Base-by-base conservation (phyloP, 331 rosid species). In the Rhamnella rubrinervis region DNA sequence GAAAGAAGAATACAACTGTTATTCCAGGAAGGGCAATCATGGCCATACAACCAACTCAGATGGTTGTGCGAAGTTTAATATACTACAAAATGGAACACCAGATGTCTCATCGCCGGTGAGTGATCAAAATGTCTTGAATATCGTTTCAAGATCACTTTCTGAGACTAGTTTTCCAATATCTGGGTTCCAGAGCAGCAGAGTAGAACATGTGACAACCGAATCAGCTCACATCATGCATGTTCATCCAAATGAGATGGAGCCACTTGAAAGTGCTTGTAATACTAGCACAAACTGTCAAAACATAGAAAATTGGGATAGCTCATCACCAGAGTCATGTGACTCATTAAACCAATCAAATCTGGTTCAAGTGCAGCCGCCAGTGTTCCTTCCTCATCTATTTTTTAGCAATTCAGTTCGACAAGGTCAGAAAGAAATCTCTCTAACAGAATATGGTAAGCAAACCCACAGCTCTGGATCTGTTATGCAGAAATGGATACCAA, bases 401-500 rank as follows among this genome's bases (percentile, higher is more conserved):
- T 79, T 44, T 44, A 44, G 73, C 66, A 73, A 80, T 59, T 76
- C 80, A 63, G 73, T 59, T 62, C 67, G 52, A 71, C 89, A 73
- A 82, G 78, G 65, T 21, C 77, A 71, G 68, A 81, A 74, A 75
- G 87, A 77, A 75, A 83, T 72, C 65, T 55, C 83, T 67, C 65
- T 75, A 71, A 78, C 49, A 13, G 96, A 84, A 60, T 70, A 39
- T 80, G 73, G 72, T 59, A 77, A 71, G 53, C 88, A 76, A 75
- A 82, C 38, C 75, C 77, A 41, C 58, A 57, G 81, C 53, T 81
- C 78, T 75, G 84, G 84, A 65, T 77, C 85, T 63, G 56, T 75
- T 55, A 80, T 75, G 26, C 91, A 86, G 85, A 89, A 84, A 77
- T 85, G 97, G 95, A 82, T 92, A 75, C 96, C 96, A 5, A 71